Conservation (phyloP, 257 asterid species). For the Paraleonurus japonicus region DNA sequence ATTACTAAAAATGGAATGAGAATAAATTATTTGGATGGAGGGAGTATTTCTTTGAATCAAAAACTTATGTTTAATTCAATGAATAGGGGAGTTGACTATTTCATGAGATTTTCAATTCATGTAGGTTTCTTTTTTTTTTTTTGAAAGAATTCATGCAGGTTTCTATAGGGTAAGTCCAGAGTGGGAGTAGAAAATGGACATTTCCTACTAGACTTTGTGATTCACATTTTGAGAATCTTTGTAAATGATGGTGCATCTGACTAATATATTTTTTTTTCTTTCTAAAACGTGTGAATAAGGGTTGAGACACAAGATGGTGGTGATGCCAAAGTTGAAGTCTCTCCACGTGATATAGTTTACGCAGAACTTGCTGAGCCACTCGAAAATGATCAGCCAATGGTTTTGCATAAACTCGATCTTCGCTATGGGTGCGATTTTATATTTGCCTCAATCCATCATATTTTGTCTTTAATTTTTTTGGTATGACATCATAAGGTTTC, state of each 20-base stretch:
- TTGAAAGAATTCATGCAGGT: constrained; percentile 13
- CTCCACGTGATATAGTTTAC: constrained; percentile 96
- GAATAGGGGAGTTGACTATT: background rate
- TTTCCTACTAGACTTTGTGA: background rate
- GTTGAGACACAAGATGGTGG: constrained; percentile 99
- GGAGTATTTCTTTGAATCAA: background rate
- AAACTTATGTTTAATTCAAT: constrained; percentile 9
- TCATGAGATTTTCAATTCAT: constrained; percentile 1
- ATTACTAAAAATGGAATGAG: too few species aligned
- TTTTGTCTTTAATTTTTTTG: background rate
- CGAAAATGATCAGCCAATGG: constrained; percentile 61
- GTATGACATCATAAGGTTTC: background rate
- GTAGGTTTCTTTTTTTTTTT: too few species aligned
- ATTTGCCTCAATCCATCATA: constrained; percentile 12
- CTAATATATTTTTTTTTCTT: background rate
- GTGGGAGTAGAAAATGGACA: background rate
- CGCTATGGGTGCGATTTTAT: constrained; percentile 73
- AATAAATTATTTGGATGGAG: too few species aligned
- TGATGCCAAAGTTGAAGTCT: constrained; percentile 91
- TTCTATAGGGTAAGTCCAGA: background rate
- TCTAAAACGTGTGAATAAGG: constrained; percentile 40
- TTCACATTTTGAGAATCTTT: constrained; percentile 9
- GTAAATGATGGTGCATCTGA: constrained; percentile 26
- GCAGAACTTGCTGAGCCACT: constrained; percentile 78
- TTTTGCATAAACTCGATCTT: constrained; percentile 86